Percentiles rank a stretch among this genome's conserved stretches.
These are phyloP conservation scores for Aspergillus proliferans DNA, from an alignment of 2,329 filamentous ascomycete species.

Conservation along the genomic window DNA sequence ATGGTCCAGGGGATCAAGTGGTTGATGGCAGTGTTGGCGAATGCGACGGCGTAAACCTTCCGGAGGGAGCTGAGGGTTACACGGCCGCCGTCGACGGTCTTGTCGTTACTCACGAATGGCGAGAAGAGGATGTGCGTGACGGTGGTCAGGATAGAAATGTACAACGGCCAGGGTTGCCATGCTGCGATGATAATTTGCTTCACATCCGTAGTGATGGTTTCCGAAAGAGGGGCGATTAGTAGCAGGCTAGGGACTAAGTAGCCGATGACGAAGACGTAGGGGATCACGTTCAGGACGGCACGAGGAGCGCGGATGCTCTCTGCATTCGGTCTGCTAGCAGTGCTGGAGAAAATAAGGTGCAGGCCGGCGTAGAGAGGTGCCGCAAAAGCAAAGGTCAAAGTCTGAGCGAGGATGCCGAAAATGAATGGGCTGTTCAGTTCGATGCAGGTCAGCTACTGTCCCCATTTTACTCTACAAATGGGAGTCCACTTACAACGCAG, in stretches of 20 bases:
- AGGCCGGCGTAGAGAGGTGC: slow-evolving; percentile 39
- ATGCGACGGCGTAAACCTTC: slow-evolving; percentile 37
- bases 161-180: slow-evolving; percentile 49
- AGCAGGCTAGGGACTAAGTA: slow-evolving; percentile 41
- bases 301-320: slow-evolving; percentile 29
- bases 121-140: slow-evolving; percentile 21
- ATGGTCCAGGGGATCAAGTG: slow-evolving; percentile 40
- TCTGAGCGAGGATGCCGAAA: slow-evolving; percentile 39
- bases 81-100: slow-evolving; percentile 13
- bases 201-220: slow-evolving; percentile 29
- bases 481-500: slow-evolving; percentile 35
- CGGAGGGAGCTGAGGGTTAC: slow-evolving; percentile 29
- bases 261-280: slow-evolving; percentile 36
- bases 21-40: slow-evolving; percentile 33
- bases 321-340: slow-evolving; percentile 28
- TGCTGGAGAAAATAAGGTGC: slow-evolving; percentile 40
- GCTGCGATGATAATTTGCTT: slow-evolving; percentile 45
- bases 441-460: slow-evolving; percentile 4
- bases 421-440: slow-evolving; percentile 23
- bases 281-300: slow-evolving; percentile 30
- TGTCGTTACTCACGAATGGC: slow-evolving; percentile 18
- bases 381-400: slow-evolving; percentile 40
- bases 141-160: slow-evolving; percentile 37
- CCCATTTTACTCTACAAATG: not conserved
- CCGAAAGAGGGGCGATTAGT: slow-evolving; percentile 40